Evolutionary conservation across 805 yeast genomes (phyloP).

Genomic region (Candida railenensis): DNA sequence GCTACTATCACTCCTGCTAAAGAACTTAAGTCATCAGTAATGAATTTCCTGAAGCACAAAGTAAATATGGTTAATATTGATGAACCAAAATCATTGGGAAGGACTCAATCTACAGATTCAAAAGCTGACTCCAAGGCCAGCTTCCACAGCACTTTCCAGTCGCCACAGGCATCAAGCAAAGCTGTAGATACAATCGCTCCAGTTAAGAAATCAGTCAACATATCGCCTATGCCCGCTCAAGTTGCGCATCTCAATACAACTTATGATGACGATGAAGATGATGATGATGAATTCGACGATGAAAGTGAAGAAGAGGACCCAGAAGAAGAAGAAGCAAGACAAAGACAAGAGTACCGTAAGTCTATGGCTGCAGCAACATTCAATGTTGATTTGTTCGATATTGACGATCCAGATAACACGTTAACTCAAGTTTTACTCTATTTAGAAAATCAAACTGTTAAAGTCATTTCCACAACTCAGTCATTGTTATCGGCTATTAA

Average conservation of each 20-base stretch:
- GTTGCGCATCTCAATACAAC: neutral
- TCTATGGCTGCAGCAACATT: slow-evolving; percentile 56
- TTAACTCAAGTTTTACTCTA: slow-evolving; percentile 79
- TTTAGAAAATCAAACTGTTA: slow-evolving; percentile 90
- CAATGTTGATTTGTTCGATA: slow-evolving; percentile 73
- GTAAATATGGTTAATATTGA: slow-evolving; percentile 1
- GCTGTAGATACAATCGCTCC: neutral
- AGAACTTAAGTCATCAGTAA: neutral
- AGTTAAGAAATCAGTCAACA: neutral
- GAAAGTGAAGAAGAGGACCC: slow-evolving; percentile 23
- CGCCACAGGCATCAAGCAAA: neutral
- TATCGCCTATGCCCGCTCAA: neutral
- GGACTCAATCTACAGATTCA: neutral
- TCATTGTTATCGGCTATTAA: slow-evolving; percentile 74
- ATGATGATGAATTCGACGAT: slow-evolving; percentile 15
- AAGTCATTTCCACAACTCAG: slow-evolving; percentile 88
- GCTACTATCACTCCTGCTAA: neutral
- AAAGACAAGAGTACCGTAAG: slow-evolving; percentile 45
- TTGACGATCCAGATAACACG: slow-evolving; percentile 85
- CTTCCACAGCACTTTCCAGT: slow-evolving; percentile 5
- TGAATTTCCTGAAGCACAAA: slow-evolving; percentile 5
- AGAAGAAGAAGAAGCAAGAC: slow-evolving; percentile 35
- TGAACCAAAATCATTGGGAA: neutral
- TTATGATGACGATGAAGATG: slow-evolving; percentile 14
- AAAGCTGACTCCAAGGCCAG: slow-evolving; percentile 4